Evolutionary conservation across 768 basidiomycete genomes (phyloP), one percentile per base, ranked within the genome.

Genomic region (Leccinum sublutescens): DNA sequence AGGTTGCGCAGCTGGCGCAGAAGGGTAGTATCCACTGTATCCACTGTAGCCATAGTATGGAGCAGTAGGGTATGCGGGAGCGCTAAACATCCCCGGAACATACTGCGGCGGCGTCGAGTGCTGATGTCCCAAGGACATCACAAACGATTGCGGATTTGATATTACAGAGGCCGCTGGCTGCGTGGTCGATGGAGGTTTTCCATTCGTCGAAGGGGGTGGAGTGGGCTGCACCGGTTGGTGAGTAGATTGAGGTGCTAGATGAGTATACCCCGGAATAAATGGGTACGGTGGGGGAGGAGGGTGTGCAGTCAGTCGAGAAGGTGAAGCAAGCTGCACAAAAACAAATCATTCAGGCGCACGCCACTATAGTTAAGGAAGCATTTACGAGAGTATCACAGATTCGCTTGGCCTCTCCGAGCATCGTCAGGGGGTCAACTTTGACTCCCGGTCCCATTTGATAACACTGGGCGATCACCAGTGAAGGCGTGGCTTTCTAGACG

Each of bases 351-450:
- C 45, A 67, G 62, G 45, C 36, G 45, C 14, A 58, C n/a, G 58
- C 50, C 34, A 47, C 40, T 9, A 31, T 19, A 34, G 47, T 27
- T 5, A 47, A 56, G 17, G 19, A 58, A 47, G 58, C 15, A 19
- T 79, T 73, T 72, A 91, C 90, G 27, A 93, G 80, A 21, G 81
- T 82, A 72, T 93, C 90, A 62, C 91, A 92, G 15, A 87, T 82
- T 29, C 84, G 80, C 72, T 90, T 91, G 6, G 90, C 91, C 54
- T 92, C 91, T 36, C 72, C 80, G 4, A 93, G 80, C 83, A 93
- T 86, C 56, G 76, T 75, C 48, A 93, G 64, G 5, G 90, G 90
- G 64, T 93, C 90, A 14, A 91, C 80, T 63, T 88, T 88, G 58
- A 77, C 81, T 12, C 78, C 77, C 8, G 86, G 83, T 5, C 87